Percentiles rank a stretch among this genome's conserved stretches.
phyloP scores from a whole-genome alignment of 2,329 filamentous ascomycete species.

The Penicillium thymicola region DNA sequence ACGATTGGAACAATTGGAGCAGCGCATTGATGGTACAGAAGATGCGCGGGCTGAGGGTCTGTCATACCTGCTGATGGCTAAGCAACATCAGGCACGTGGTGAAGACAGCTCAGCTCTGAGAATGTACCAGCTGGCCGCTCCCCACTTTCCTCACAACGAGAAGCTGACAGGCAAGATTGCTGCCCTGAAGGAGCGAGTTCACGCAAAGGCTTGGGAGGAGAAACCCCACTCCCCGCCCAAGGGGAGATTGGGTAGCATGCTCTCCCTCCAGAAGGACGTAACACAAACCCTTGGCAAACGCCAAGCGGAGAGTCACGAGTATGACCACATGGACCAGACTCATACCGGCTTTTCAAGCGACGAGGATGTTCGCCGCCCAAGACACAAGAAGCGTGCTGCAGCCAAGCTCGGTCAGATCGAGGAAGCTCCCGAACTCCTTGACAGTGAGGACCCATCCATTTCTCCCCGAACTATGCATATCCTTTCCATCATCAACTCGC shows the following conservation, averaged over 20 bases:
- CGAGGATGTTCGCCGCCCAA: slow-evolving; percentile 25
- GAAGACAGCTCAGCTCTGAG: slow-evolving; percentile 74
- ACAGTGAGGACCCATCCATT: slow-evolving; percentile 21
- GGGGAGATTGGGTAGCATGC: slow-evolving; percentile 31
- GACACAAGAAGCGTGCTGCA: slow-evolving; percentile 31
- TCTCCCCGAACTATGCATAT: slow-evolving; percentile 46
- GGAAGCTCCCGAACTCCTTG: slow-evolving; percentile 16
- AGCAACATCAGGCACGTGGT: slow-evolving; percentile 81
- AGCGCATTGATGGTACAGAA: slow-evolving; percentile 74
- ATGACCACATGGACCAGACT: slow-evolving; percentile 29
- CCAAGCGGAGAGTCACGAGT: slow-evolving; percentile 31
- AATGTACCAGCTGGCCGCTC: slow-evolving; percentile 81
- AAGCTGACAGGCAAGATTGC: slow-evolving; percentile 64
- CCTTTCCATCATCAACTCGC: slow-evolving; percentile 46
- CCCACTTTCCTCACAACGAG: slow-evolving; percentile 80
- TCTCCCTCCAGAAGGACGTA: slow-evolving; percentile 31
- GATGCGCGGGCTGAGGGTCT: slow-evolving; percentile 77
- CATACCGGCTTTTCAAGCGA: slow-evolving; percentile 31
- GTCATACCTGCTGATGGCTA: slow-evolving; percentile 82
- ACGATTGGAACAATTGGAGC: slow-evolving; percentile 78
- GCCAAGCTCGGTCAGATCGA: slow-evolving; percentile 18
- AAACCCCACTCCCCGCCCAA: slow-evolving; percentile 21
- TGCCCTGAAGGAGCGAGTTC: slow-evolving; percentile 51
- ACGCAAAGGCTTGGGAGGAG: slow-evolving; percentile 21
- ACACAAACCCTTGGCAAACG: slow-evolving; percentile 27